These are phyloP conservation scores for Nicotiana paniculata DNA, from an alignment of 257 asterid genomes.

Conservation along the genomic window DNA sequence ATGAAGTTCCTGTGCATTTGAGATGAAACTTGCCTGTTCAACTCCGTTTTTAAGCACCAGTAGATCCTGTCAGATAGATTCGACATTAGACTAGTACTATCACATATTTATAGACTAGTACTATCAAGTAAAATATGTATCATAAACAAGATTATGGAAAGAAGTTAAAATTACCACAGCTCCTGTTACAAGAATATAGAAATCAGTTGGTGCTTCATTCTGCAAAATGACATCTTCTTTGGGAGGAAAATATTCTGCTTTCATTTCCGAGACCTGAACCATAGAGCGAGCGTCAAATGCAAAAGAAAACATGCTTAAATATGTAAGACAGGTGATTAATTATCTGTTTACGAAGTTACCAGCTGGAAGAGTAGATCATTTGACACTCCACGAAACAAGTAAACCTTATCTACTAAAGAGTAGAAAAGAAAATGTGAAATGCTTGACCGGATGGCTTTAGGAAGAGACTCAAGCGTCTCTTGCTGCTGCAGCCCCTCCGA, in stretches of 20 bases:
- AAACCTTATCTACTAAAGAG: slow-evolving; percentile 28
- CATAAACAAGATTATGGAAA: not conserved
- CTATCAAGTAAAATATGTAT: not conserved
- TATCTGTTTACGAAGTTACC: slow-evolving; percentile 14
- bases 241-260: slow-evolving; percentile 48
- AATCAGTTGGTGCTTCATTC: slow-evolving; percentile 48
- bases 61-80: slow-evolving; percentile 27
- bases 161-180: slow-evolving; percentile 30
- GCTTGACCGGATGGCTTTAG: slow-evolving; percentile 40
- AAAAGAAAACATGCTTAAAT: not conserved
- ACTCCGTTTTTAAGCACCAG: slow-evolving; percentile 27
- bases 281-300: not conserved
- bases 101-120: slow-evolving; percentile 1
- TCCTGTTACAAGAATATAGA: slow-evolving; percentile 41
- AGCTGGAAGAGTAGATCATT: slow-evolving; percentile 35
- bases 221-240: slow-evolving; percentile 43
- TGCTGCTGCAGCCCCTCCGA: slow-evolving; percentile 38
- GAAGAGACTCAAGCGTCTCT: slow-evolving; percentile 35
- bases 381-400: slow-evolving; percentile 31
- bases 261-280: slow-evolving; percentile 45
- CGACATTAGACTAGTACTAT: slow-evolving; percentile 10
- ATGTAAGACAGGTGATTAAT: not conserved
- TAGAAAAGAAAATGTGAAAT: slow-evolving; percentile 32
- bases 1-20: not conserved
- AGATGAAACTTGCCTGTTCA: slow-evolving; percentile 59